Evolutionary conservation across 345 rosid genomes (phyloP).

Genomic region (Eutrema japonicum): DNA sequence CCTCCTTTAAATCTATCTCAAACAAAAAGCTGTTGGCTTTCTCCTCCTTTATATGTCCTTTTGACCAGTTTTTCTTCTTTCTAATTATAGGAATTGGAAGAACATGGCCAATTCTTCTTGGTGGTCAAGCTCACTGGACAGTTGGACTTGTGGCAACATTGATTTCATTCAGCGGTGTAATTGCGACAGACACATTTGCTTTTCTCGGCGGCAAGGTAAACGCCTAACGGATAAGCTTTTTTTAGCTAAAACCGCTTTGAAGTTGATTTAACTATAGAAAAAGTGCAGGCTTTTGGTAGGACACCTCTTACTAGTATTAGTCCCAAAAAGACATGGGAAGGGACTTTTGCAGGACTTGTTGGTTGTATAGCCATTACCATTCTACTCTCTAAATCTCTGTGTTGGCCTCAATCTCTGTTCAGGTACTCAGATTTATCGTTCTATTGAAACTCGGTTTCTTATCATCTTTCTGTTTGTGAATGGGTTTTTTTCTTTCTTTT

Average conservation of each 20-base stretch:
- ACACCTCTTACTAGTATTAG: conserved; percentile 80
- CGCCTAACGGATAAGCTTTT: neutral
- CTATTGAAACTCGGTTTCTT: neutral
- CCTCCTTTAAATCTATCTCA: conserved; percentile 13
- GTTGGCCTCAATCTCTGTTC: conserved; percentile 79
- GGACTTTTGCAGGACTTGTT: conserved; percentile 73
- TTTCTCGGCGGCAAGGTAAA: conserved; percentile 91
- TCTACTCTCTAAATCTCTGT: conserved; percentile 59
- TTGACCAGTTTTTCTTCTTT: conserved; percentile 33
- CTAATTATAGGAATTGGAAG: conserved; percentile 55
- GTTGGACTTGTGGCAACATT: conserved; percentile 93
- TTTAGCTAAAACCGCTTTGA: neutral
- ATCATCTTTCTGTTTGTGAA: conserved; percentile 21
- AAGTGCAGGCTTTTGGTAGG: conserved; percentile 78
- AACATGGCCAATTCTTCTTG: conserved; percentile 79
- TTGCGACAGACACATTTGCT: conserved; percentile 90
- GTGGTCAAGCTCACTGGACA: conserved; percentile 95
- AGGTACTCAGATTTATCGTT: conserved; percentile 55
- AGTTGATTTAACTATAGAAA: neutral
- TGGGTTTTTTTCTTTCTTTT: neutral
- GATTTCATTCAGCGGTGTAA: conserved; percentile 78
- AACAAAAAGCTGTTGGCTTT: neutral
- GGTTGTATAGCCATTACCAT: conserved; percentile 77
- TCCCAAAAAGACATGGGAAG: conserved; percentile 98
- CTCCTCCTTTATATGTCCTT: conserved; percentile 13